phyloP scores from a whole-genome alignment of 257 asterid species.

The Haberlea rhodopensis region DNA sequence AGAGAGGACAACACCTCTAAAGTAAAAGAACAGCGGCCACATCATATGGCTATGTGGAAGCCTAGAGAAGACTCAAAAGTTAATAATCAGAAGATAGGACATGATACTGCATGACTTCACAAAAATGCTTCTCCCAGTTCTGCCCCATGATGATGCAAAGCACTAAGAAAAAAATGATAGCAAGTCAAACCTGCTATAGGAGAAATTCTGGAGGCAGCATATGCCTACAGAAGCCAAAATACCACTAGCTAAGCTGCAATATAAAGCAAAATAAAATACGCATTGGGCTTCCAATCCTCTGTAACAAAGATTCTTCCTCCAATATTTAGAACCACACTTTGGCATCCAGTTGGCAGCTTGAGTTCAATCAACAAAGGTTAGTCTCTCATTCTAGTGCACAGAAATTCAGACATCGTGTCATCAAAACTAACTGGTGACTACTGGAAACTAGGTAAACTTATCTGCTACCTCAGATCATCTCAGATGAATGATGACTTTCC shows the following conservation, averaged over 20 bases:
- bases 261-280: not conserved
- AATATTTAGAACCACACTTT: not conserved
- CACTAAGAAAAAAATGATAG: not conserved
- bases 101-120: not conserved
- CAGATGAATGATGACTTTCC: constrained; percentile 30
- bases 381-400: constrained; percentile 29
- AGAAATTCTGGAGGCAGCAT: constrained; percentile 9
- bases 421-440: constrained; percentile 21
- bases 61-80: not conserved
- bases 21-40: constrained; percentile 1
- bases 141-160: not conserved
- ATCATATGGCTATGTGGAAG: not conserved
- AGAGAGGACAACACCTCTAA: constrained; percentile 1
- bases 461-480: constrained; percentile 25
- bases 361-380: not conserved
- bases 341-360: constrained; percentile 2
- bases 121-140: not conserved
- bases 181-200: constrained; percentile 15
- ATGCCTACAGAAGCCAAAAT: constrained; percentile 3
- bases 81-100: not conserved
- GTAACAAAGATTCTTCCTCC: constrained; percentile 1
- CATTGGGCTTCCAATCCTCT: constrained; percentile 10
- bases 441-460: constrained; percentile 27
- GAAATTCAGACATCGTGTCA: constrained; percentile 13
- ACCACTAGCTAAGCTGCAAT: constrained; percentile 14